Conservation (phyloP, 441 rosid genomes). For the Adansonia grandidieri region DNA sequence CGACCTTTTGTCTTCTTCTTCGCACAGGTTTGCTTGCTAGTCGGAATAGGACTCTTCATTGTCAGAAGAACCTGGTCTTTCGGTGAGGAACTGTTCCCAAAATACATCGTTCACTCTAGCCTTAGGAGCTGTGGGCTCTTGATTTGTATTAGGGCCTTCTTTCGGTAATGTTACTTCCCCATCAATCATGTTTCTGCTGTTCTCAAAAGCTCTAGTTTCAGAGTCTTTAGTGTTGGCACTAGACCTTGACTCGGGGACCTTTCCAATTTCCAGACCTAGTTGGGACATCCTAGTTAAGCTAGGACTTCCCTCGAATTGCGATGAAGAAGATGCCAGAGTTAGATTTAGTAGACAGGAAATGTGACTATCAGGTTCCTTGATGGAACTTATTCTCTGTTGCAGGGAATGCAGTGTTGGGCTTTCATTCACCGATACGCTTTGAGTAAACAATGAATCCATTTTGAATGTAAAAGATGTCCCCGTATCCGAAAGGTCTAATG, state of each 20-base stretch:
- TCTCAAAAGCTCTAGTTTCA: slow-evolving; percentile 34
- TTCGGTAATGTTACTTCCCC: slow-evolving; percentile 32
- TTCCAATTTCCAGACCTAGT: slow-evolving; percentile 43
- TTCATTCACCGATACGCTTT: slow-evolving; percentile 46
- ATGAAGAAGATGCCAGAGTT: slow-evolving; percentile 75
- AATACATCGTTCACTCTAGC: slow-evolving; percentile 78
- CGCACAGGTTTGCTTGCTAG: slow-evolving; percentile 56
- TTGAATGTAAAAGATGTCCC: slow-evolving; percentile 60
- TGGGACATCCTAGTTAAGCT: slow-evolving; percentile 44
- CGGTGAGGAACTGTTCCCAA: slow-evolving; percentile 97
- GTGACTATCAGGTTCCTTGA: slow-evolving; percentile 68
- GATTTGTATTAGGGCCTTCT: slow-evolving; percentile 49
- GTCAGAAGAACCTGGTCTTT: slow-evolving; percentile 81
- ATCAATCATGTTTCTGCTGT: slow-evolving; percentile 35
- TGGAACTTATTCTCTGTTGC: slow-evolving; percentile 50
- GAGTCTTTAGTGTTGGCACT: slow-evolving; percentile 46
- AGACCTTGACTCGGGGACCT: slow-evolving; percentile 43
- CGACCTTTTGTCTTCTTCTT: slow-evolving; percentile 61
- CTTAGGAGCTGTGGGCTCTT: slow-evolving; percentile 50
- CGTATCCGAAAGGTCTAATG: slow-evolving; percentile 74
- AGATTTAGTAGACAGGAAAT: slow-evolving; percentile 84
- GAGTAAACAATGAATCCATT: slow-evolving; percentile 45
- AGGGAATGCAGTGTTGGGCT: slow-evolving; percentile 40
- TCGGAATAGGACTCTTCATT: slow-evolving; percentile 82
- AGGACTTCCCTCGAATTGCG: slow-evolving; percentile 54